These are phyloP conservation scores for Lolium rigidum DNA, from an alignment of 176 grass and related monocot genomes.

Conservation along the genomic window DNA sequence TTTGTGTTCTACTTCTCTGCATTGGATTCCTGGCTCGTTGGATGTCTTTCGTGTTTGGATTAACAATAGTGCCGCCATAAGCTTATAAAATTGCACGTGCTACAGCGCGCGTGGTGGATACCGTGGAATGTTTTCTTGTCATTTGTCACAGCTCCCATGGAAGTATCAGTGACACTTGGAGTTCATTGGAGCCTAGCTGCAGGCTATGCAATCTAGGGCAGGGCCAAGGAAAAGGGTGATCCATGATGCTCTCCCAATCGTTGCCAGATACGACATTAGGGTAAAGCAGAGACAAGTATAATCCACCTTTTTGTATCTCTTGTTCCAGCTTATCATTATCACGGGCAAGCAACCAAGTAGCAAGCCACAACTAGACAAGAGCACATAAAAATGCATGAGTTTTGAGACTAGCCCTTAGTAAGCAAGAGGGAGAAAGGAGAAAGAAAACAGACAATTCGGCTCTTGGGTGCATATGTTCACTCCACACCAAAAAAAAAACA, in stretches of 20 bases:
- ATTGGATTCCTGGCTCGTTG: not conserved
- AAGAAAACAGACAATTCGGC: too few species aligned
- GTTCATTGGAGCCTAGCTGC: not conserved
- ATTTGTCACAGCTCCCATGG: slow-evolving; percentile 17
- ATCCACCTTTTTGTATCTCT: not conserved
- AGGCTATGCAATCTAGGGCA: not conserved
- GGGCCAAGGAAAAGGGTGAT: not conserved
- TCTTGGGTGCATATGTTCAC: too few species aligned
- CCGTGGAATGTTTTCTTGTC: not conserved
- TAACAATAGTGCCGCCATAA: not conserved
- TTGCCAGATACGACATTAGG: not conserved
- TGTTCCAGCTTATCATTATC: not conserved
- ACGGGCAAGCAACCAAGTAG: too few species aligned
- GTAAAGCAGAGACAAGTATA: not conserved
- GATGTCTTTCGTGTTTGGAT: not conserved
- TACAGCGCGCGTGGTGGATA: not conserved
- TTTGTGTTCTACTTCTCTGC: not conserved
- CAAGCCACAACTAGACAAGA: too few species aligned
- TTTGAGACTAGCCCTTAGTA: too few species aligned
- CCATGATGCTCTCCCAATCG: not conserved
- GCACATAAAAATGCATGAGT: too few species aligned
- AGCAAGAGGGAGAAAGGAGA: too few species aligned
- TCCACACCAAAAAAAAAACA: too few species aligned
- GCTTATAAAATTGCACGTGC: not conserved
- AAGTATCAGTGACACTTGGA: not conserved